Conservation (phyloP, 768 basidiomycete genomes). For the Naganishia vaughanmartiniae region DNA sequence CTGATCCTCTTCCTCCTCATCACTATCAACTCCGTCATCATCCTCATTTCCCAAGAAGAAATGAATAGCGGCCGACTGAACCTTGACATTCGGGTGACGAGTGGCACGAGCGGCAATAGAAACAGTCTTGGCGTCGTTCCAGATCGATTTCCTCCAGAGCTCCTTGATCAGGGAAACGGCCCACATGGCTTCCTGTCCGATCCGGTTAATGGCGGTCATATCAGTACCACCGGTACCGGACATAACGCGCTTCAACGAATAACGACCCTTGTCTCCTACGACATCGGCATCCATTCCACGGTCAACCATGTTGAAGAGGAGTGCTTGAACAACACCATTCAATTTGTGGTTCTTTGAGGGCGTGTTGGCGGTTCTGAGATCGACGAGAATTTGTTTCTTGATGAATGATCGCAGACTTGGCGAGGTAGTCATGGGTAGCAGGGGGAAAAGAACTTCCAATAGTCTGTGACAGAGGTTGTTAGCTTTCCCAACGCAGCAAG, state of each 20-base stretch:
- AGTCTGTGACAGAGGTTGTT: conserved; percentile 59
- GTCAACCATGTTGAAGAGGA: conserved; percentile 95
- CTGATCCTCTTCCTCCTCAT: conserved; percentile 62
- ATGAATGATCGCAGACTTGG: conserved; percentile 78
- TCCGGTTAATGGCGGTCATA: conserved; percentile 50
- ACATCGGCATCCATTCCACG: conserved; percentile 81
- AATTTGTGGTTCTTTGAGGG: conserved; percentile 90
- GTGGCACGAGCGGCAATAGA: conserved; percentile 87
- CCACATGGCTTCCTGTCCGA: conserved; percentile 91
- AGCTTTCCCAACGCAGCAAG: conserved; percentile 9
- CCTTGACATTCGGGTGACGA: conserved; percentile 88
- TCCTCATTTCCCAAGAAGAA: conserved; percentile 86
- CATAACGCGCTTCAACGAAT: conserved; percentile 20
- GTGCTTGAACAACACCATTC: conserved; percentile 89
- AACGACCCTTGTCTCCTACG: conserved; percentile 70
- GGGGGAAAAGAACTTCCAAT: conserved; percentile 84
- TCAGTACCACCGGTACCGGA: conserved; percentile 50
- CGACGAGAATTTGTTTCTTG: conserved; percentile 89
- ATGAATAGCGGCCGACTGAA: conserved; percentile 88
- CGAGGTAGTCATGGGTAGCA: conserved; percentile 90
- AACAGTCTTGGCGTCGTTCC: conserved; percentile 89
- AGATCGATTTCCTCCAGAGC: conserved; percentile 87
- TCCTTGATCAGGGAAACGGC: conserved; percentile 90
- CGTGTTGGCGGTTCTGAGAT: conserved; percentile 84
- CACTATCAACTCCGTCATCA: conserved; percentile 67